Percentiles rank a stretch among this genome's conserved stretches.
phyloP scores from a whole-genome alignment of 2,329 filamentous ascomycete genomes.

The Cladosporium sp. region DNA sequence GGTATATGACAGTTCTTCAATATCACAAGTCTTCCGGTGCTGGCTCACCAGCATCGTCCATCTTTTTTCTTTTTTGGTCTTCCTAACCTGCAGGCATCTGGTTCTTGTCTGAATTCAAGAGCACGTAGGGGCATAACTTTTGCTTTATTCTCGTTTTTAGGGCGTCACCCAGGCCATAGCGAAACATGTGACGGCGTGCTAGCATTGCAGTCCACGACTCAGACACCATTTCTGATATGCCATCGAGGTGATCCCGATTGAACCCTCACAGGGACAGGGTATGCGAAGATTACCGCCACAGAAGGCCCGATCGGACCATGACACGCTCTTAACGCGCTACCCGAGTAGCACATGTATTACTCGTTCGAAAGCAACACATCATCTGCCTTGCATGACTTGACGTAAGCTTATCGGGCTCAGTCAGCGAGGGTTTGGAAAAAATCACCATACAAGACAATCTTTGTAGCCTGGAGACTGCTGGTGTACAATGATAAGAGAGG shows the following conservation, averaged over 20 bases:
- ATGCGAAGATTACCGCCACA: not conserved
- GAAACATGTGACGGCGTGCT: not conserved
- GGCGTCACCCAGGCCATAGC: not conserved
- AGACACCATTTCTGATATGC: not conserved
- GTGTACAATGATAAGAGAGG: not conserved
- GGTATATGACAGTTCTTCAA: constrained; percentile 13
- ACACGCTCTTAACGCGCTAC: not conserved
- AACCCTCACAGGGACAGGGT: not conserved
- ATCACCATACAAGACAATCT: not conserved
- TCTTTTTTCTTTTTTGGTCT: not conserved
- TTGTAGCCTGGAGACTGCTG: not conserved
- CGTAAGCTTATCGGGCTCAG: not conserved
- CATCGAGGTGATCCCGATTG: not conserved
- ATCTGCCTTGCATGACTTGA: not conserved
- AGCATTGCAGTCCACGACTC: not conserved
- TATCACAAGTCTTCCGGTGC: constrained; percentile 14
- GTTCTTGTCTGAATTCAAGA: not conserved
- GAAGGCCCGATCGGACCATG: not conserved
- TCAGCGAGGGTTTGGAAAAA: not conserved
- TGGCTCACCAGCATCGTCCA: constrained; percentile 14
- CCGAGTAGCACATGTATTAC: not conserved
- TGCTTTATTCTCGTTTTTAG: too few species aligned
- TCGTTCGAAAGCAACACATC: not conserved
- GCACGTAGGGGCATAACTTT: too few species aligned
- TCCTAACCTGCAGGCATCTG: too few species aligned